Conservation (phyloP, 2,329 filamentous ascomycete species). For the Fusarium fujikuroi region DNA sequence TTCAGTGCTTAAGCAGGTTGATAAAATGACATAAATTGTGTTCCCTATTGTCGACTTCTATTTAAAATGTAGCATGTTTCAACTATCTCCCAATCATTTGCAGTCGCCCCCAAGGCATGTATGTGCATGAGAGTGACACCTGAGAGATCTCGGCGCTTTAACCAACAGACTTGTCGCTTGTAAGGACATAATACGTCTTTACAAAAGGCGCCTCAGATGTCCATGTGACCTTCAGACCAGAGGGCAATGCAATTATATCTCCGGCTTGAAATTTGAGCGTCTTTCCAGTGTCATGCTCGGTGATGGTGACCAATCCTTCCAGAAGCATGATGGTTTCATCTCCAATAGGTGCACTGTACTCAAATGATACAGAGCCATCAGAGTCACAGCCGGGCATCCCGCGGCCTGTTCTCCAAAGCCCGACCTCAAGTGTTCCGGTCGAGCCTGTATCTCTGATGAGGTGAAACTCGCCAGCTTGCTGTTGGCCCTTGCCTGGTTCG, state of each 20-base stretch:
- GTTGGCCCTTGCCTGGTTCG: not conserved
- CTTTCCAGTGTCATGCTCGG: not conserved
- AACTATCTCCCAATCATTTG: not conserved
- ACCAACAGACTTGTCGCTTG: not conserved
- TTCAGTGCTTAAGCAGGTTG: no score
- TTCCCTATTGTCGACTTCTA: not conserved
- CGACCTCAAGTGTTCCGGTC: not conserved
- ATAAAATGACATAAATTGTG: not conserved
- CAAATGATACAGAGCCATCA: not conserved
- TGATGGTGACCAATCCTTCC: not conserved
- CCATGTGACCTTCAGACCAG: not conserved
- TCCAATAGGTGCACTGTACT: not conserved
- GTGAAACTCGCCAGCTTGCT: not conserved
- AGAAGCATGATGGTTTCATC: not conserved
- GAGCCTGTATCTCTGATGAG: not conserved
- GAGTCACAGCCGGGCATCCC: not conserved
- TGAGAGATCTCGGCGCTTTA: accelerated
- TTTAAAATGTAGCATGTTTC: not conserved
- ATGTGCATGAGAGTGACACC: not conserved
- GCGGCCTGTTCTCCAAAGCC: not conserved
- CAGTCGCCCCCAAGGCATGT: not conserved
- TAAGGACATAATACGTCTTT: not conserved
- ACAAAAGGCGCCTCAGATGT: not conserved
- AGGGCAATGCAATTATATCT: not conserved
- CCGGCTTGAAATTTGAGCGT: not conserved